Base-by-base conservation (phyloP, 78 protist species). In the Salpingoeca rosetta region DNA sequence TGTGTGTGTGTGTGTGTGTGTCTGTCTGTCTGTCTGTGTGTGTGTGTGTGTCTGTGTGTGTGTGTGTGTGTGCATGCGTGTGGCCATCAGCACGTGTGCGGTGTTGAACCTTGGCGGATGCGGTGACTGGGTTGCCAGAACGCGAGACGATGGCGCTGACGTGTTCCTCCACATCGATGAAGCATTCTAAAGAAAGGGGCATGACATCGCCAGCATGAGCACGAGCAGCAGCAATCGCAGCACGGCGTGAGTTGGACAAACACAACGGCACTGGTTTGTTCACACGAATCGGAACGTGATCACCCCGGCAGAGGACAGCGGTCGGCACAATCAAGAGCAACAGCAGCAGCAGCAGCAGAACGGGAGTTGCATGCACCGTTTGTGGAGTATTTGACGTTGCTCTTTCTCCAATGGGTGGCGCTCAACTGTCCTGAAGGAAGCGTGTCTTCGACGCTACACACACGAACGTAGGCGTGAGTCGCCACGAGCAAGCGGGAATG, bases 121-220 rank as follows among this genome's bases (percentile, higher is more conserved):
- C 87, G 80, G 27, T n/a, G n/a, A n/a, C n/a, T n/a, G 95, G 93
- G 85, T 93, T 87, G 45, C 3, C 43, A 86, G 91, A 93, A 36
- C 83, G 80, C 44, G 91, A 43, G 75, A 87, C 78, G 77, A 93
- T 82, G 81, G 91, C 95, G 72, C 94, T 94, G 85, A 89, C 90
- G 42, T 94, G 94, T 43, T 40, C 43, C 44, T 37, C 39, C 41
- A 78, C 44, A n/a, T 3, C 28, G 31, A n/a, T 39, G n/a, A n/a
- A n/a, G n/a, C n/a, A n/a, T n/a, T n/a, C n/a, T n/a, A n/a, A n/a
- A n/a, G n/a, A n/a, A n/a, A n/a, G n/a, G n/a, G n/a, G n/a, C n/a
- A n/a, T n/a, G n/a, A n/a, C n/a, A n/a, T n/a, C n/a, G n/a, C n/a
- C n/a, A n/a, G n/a, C n/a, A n/a, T n/a, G n/a, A n/a, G n/a, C n/a